Conservation (phyloP, 306 rosid genomes). For the Psophocarpus tetragonolobus region DNA sequence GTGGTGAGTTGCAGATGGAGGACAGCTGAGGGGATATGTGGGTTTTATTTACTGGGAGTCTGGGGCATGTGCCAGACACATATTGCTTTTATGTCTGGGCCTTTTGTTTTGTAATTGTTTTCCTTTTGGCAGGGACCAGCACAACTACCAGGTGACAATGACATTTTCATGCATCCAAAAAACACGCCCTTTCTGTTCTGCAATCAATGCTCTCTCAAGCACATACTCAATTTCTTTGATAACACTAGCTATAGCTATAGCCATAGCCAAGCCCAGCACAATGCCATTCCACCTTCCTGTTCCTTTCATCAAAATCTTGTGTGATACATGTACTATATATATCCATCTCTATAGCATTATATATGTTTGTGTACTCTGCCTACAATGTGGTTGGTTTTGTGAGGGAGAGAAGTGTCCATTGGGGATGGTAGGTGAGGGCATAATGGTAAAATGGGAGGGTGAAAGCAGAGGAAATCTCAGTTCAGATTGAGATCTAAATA, state of each 20-base stretch:
- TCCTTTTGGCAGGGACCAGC: constrained; percentile 42
- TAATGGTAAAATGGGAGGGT: constrained; percentile 32
- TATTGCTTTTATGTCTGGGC: constrained; percentile 52
- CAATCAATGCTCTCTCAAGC: constrained; percentile 37
- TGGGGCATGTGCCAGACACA: constrained; percentile 52
- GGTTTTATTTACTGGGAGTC: constrained; percentile 39
- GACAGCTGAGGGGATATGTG: constrained; percentile 29
- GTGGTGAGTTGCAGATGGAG: constrained; percentile 35
- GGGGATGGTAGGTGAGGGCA: constrained; percentile 50
- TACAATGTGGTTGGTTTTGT: neutral
- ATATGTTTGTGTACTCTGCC: neutral
- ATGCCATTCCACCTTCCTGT: constrained; percentile 31
- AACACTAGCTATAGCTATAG: neutral
- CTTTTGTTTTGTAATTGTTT: constrained; percentile 54
- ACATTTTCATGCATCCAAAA: constrained; percentile 46
- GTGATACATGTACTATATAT: constrained; percentile 46
- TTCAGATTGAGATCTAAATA: constrained; percentile 74
- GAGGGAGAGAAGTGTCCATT: constrained; percentile 39
- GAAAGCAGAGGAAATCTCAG: constrained; percentile 62
- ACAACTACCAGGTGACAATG: constrained; percentile 62
- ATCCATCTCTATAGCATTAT: neutral
- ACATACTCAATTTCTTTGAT: constrained; percentile 39
- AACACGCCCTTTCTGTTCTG: constrained; percentile 22
- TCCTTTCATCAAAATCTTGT: constrained; percentile 51
- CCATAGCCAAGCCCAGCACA: neutral